Percentiles rank a stretch among this genome's conserved stretches.
Conservation (phyloP, 2,329 filamentous ascomycete genomes). For the Meredithiella fracta region DNA sequence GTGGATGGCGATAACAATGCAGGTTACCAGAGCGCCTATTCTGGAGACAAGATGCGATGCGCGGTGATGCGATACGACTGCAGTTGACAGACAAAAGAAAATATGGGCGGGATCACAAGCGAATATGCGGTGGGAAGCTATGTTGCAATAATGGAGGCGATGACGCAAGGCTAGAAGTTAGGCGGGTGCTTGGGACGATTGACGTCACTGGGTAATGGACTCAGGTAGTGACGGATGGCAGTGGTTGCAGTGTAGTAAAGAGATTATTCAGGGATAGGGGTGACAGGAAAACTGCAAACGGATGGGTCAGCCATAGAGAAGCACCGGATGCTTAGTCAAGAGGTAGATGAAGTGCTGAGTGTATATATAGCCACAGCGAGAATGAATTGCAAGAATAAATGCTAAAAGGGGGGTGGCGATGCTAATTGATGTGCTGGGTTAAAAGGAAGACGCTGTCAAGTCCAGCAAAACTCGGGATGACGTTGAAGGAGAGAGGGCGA, state of each 20-base stretch:
- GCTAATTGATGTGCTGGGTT: no score
- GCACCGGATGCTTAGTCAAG: background rate
- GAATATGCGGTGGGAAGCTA: background rate
- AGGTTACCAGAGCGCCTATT: background rate
- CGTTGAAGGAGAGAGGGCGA: background rate
- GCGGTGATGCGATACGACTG: background rate
- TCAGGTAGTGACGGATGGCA: background rate
- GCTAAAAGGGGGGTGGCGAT: background rate
- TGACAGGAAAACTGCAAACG: background rate
- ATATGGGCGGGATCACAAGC: background rate
- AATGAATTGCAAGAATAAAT: no score
- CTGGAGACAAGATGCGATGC: background rate
- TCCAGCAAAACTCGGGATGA: background rate
- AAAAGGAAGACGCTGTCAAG: no score
- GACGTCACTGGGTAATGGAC: slow-evolving; percentile 3
- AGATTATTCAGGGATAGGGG: background rate
- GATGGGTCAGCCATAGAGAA: background rate
- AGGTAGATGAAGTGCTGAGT: background rate
- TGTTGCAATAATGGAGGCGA: background rate
- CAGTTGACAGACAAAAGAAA: background rate
- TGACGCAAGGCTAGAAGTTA: background rate
- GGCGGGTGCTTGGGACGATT: background rate
- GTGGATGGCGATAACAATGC: background rate
- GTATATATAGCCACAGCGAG: no score
- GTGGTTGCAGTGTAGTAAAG: background rate